Conservation (phyloP, 2,329 filamentous ascomycete species). For the Aspergillus niger region DNA sequence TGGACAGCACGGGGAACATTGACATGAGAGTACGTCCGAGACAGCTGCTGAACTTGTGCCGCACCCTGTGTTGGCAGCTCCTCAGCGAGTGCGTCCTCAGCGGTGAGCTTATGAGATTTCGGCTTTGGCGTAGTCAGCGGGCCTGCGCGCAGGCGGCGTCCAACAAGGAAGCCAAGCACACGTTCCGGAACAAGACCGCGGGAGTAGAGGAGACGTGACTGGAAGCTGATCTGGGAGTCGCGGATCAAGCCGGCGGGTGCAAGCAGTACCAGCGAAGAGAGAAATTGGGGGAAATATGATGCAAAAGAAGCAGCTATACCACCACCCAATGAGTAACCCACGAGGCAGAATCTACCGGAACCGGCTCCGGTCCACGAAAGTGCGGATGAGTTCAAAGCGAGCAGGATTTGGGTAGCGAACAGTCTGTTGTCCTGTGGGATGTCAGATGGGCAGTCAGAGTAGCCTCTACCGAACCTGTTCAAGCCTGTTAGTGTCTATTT, state of each 20-base stretch:
- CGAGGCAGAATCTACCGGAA: slow-evolving; percentile 63
- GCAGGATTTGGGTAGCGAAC: slow-evolving; percentile 71
- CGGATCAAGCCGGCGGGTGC: slow-evolving; percentile 78
- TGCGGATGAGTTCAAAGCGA: slow-evolving; percentile 69
- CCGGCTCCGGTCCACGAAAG: slow-evolving; percentile 63
- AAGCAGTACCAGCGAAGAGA: slow-evolving; percentile 72
- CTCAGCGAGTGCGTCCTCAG: slow-evolving; percentile 45
- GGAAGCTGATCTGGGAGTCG: slow-evolving; percentile 61
- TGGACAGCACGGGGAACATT: slow-evolving; percentile 64
- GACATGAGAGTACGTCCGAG: slow-evolving; percentile 53
- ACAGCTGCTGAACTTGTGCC: slow-evolving; percentile 51
- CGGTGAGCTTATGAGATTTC: slow-evolving; percentile 38
- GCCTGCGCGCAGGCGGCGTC: slow-evolving; percentile 51
- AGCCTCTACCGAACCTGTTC: slow-evolving; percentile 65
- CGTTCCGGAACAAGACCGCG: slow-evolving; percentile 61
- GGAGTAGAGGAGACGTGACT: slow-evolving; percentile 65
- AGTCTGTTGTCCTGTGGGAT: slow-evolving; percentile 72
- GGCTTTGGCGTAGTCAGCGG: slow-evolving; percentile 37
- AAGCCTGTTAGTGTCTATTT: not conserved
- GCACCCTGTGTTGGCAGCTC: slow-evolving; percentile 39
- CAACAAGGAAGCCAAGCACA: slow-evolving; percentile 56
- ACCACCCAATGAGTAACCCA: slow-evolving; percentile 81
- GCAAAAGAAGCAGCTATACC: slow-evolving; percentile 72
- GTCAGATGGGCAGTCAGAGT: slow-evolving; percentile 68
- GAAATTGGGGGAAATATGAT: slow-evolving; percentile 66